Evolutionary conservation across 257 asterid species (phyloP), one percentile per base, ranked within the genome.

Genomic region (Schizonepeta tenuifolia): DNA sequence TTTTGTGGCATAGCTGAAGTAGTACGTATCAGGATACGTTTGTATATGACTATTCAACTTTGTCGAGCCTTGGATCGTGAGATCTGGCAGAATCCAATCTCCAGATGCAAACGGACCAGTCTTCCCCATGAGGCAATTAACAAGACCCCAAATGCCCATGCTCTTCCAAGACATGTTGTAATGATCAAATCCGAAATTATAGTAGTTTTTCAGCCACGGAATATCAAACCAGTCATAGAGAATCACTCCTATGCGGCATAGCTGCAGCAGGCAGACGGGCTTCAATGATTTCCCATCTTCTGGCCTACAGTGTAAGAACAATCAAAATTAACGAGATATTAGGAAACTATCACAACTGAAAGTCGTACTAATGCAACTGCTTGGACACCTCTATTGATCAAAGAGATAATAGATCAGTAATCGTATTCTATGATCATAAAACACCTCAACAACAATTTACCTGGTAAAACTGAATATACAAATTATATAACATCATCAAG

Each of bases 31-130:
- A 0, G 99, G 97, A 79, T 86, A 87, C 9, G 96, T 95, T 1
- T 56, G 85, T 44, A 95, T 73, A 65, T 67, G 80, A 77, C 84
- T 81, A 82, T 95, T 95, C 69, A 95, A 47, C 70, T 79, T 79
- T 75, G 90, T 65, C 6, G 98, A 85, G 1, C 99, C 99, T 79
- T 92, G 97, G 71, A 95, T 79, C 1, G 96, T 87, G 50, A 95
- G 93, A 77, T 95, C 99, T 0, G 97, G 99, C 68, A 95, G 97
- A 73, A 95, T 92, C 99, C 99, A 95, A 50, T 95, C 99, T 44
- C 89, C 96, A 0, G 93, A 75, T 44, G 98, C 90, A 80, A 95
- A 95, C 0, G 99, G 99, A 71, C 99, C 99, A 5, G 81, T 67
- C 73, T 82, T 90, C 15, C 98, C 95, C 71, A 82, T 63, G 43